phyloP scores from a whole-genome alignment of 163 green algal species.

The Chlamydomonas reinhardtii region DNA sequence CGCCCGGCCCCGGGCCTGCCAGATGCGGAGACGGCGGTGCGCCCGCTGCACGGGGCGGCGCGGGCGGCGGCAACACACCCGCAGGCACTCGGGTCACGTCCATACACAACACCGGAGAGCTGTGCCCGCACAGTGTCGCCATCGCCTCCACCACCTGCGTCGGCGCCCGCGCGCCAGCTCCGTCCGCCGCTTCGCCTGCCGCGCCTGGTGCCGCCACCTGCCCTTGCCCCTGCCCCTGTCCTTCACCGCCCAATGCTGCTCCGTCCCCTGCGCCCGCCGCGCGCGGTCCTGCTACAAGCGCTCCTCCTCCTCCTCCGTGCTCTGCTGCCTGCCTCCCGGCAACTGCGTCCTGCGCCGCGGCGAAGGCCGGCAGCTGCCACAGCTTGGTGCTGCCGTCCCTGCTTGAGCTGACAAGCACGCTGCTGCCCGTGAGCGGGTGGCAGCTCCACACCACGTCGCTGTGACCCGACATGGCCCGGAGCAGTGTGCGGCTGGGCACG shows the following conservation, averaged over 20 bases:
- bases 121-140: constrained; percentile 41
- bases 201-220: too few relatives aligned
- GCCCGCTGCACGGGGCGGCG: neutral
- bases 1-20: neutral
- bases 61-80: neutral
- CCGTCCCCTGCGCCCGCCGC: too few relatives aligned
- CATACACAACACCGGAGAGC: constrained; percentile 27
- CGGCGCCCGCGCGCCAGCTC: neutral
- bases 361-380: constrained; percentile 33
- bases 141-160: neutral
- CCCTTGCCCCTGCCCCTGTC: neutral
- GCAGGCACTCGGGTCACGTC: constrained; percentile 5
- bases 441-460: constrained; percentile 36
- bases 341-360: neutral
- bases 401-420: constrained; percentile 23
- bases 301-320: too few relatives aligned
- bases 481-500: constrained; percentile 6
- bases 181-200: neutral
- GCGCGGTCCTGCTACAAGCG: neutral
- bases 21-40: neutral
- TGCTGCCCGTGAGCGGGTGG: constrained; percentile 6
- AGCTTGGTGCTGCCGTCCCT: constrained; percentile 26
- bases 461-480: constrained; percentile 16
- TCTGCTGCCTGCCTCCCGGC: too few relatives aligned
- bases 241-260: too few relatives aligned